Evolutionary conservation across 495 filamentous ascomycete genomes (phyloP).

Genomic region (Aspergillus sparsus): DNA sequence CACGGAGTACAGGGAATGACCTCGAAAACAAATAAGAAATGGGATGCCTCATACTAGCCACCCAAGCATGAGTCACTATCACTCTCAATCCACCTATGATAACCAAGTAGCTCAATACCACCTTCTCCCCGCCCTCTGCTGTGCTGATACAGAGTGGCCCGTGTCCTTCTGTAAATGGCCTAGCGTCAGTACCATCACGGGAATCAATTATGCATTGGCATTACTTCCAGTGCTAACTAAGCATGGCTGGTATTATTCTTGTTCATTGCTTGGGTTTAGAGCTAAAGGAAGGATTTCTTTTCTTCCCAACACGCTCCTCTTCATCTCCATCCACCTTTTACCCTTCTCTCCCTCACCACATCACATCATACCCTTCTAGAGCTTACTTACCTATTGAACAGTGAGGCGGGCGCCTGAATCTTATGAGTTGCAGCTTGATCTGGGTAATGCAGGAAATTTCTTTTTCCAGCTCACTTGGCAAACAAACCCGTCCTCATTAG

Average conservation of each 20-base stretch:
- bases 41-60: neutral
- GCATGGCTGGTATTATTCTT: neutral
- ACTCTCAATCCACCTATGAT: neutral
- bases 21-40: neutral
- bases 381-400: constrained; percentile 6
- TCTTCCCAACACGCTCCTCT: too few relatives aligned
- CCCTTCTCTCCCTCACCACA: constrained; percentile 2
- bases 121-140: too few relatives aligned
- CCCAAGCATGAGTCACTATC: neutral
- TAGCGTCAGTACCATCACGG: neutral
- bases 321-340: neutral
- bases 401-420: constrained; percentile 6
- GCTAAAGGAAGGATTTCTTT: too few relatives aligned
- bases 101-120: too few relatives aligned
- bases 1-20: neutral
- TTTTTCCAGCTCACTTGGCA: neutral
- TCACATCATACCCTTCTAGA: neutral
- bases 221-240: neutral
- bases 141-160: too few relatives aligned
- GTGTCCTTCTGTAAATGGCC: neutral
- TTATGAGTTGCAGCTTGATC: neutral
- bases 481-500: neutral
- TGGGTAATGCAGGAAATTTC: constrained; percentile 2
- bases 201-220: neutral
- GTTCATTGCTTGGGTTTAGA: neutral